A percentile compares a stretch with the other conserved stretches of the same genome.
Conservation (phyloP, 2,329 filamentous ascomycete genomes). For the Fusarium aywerte region DNA sequence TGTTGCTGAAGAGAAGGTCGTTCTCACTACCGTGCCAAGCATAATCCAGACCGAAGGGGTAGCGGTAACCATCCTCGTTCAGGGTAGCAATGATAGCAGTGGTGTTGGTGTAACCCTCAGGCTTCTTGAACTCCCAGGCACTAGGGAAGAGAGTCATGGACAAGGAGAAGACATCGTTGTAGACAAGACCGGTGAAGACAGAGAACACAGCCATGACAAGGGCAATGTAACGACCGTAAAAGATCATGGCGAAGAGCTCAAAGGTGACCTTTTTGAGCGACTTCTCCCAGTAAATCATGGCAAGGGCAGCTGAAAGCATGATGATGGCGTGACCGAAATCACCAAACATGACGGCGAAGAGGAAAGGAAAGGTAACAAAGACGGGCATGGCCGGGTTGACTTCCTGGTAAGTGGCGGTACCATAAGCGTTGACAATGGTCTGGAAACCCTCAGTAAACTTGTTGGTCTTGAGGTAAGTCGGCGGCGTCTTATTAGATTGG, state of each 20-base stretch:
- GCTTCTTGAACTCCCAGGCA: constrained; percentile 84
- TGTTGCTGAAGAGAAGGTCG: constrained; percentile 94
- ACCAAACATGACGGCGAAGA: constrained; percentile 99
- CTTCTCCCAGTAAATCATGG: constrained; percentile 98
- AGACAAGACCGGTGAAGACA: constrained; percentile 95
- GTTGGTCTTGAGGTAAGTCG: constrained; percentile 97
- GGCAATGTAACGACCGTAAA: constrained; percentile 98
- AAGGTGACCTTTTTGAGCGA: constrained; percentile 90
- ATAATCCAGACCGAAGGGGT: constrained; percentile 95
- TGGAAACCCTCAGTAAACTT: constrained; percentile 98
- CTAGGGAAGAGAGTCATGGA: constrained; percentile 89
- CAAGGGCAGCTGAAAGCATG: constrained; percentile 83
- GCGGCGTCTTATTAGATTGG: constrained; percentile 94
- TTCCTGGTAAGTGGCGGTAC: constrained; percentile 96
- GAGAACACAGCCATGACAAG: constrained; percentile 98
- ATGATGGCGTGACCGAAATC: constrained; percentile 94
- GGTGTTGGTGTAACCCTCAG: constrained; percentile 72
- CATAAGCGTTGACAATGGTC: constrained; percentile 98
- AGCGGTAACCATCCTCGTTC: constrained; percentile 78
- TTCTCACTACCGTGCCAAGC: constrained; percentile 98
- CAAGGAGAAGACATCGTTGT: constrained; percentile 97
- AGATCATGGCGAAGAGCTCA: constrained; percentile 97
- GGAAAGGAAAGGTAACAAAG: constrained; percentile 98
- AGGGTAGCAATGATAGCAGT: constrained; percentile 73
- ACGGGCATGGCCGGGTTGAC: constrained; percentile 96